Base-by-base conservation (phyloP, 176 grass and related monocot species). In the Ampelocalamus luodianensis region DNA sequence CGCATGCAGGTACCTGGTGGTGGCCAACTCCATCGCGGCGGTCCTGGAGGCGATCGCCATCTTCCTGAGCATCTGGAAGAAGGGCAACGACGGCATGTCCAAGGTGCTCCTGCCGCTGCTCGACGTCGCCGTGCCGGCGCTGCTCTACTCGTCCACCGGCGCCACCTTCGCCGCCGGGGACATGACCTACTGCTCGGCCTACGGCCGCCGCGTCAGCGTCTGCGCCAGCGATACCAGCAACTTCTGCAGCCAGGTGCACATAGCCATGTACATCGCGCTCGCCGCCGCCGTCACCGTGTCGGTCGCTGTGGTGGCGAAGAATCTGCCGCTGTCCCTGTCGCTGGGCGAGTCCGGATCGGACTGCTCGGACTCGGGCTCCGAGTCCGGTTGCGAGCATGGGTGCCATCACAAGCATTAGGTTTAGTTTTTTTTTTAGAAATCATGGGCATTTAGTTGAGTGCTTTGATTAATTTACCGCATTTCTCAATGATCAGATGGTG, bases 321-420 rank as follows among this genome's bases (percentile, higher is more conserved):
- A 45, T 29, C 0, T 75, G 1, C 5, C 26, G 4, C 10, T 44
- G 4, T 38, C 36, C 6, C 6, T 7, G 44, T 24, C 74, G 8
- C 5, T 15, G 14, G 6, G 29, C 1, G 27, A 14, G n/a, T 59
- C 67, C 6, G 65, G 0, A 0, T 83, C 79, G 0, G 79, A 83
- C 16, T 68, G 1, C 42, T 1, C 42, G 42, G 40, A 7, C 40
- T 42, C 70, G 0, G 18, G 11, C 53, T 85, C 88, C 0, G 88
- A 87, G 4, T 60, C 17, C 12, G 37, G 46, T 0, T 90, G 74
- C 3, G 59, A 17, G 5, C 84, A 83, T 83, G 79, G 84, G 0
- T 90, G 89, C 82, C 82, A 85, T 10, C 22, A 46, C 68, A 90
- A 87, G 68, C 89, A 90, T 36, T 90, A 90, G 66, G 10, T 48